A percentile compares a stretch with the other conserved stretches of the same genome.
These are phyloP conservation scores for Fraxinus latifolia DNA, from an alignment of 305 asterid genomes.

Conservation along the genomic window DNA sequence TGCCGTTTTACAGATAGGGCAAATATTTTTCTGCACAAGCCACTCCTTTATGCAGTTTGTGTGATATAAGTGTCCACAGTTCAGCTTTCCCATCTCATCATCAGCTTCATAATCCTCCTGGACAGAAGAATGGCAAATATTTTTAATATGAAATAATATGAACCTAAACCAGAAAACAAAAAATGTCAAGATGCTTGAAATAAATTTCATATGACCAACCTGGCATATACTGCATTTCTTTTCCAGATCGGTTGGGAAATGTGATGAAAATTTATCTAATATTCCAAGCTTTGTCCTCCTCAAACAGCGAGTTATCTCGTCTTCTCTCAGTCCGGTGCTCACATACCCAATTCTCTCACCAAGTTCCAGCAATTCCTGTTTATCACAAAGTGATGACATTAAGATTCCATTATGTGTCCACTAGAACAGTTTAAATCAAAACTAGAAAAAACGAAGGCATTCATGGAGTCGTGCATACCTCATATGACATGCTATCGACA, in stretches of 20 bases:
- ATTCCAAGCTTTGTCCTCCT: slow-evolving; percentile 45
- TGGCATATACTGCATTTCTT: slow-evolving; percentile 85
- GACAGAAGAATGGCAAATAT: neutral
- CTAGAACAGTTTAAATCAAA: neutral
- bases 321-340: slow-evolving; percentile 81
- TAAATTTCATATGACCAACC: slow-evolving; percentile 35
- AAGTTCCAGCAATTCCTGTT: slow-evolving; percentile 85
- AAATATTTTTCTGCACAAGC: slow-evolving; percentile 69
- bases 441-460: neutral
- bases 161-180: neutral
- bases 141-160: neutral
- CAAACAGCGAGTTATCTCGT: slow-evolving; percentile 61
- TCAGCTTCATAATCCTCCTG: slow-evolving; percentile 80
- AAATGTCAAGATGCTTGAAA: neutral
- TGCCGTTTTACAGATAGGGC: slow-evolving; percentile 82
- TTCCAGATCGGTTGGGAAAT: slow-evolving; percentile 47
- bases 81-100: slow-evolving; percentile 75
- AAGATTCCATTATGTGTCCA: neutral
- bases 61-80: slow-evolving; percentile 82
- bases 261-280: slow-evolving; percentile 31
- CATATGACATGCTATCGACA: slow-evolving; percentile 83
- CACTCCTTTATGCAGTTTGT: slow-evolving; percentile 82
- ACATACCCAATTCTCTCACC: slow-evolving; percentile 87
- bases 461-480: slow-evolving; percentile 41
- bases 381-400: neutral